Conservation (phyloP, 2,329 filamentous ascomycete species). For the Apiospora kogelbergensis region DNA sequence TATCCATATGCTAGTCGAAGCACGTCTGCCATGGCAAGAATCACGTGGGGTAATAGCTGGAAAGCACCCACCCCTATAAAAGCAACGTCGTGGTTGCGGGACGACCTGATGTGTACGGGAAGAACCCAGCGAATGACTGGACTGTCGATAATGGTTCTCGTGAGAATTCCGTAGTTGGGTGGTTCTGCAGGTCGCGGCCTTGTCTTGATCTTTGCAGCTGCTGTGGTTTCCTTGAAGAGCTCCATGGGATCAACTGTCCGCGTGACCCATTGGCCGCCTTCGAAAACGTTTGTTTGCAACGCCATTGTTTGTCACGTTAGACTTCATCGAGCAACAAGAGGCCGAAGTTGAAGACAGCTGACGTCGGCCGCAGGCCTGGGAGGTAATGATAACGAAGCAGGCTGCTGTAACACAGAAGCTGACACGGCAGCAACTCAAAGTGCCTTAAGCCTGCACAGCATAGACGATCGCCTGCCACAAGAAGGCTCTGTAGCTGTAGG, state of each 20-base stretch:
- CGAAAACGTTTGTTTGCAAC: conserved; percentile 54
- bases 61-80: conserved; percentile 69
- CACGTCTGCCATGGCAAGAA: background rate
- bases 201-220: conserved; percentile 35
- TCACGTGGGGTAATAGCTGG: background rate
- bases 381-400: conserved; percentile 4
- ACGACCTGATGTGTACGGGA: conserved; percentile 73
- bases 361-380: background rate
- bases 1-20: background rate
- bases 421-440: conserved; percentile 8
- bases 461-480: conserved; percentile 10
- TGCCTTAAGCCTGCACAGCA: background rate
- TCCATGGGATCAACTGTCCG: conserved; percentile 45
- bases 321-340: background rate
- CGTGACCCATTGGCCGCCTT: conserved; percentile 58
- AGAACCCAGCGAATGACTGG: conserved; percentile 75
- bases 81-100: conserved; percentile 74
- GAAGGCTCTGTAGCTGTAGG: background rate
- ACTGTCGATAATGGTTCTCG: conserved; percentile 74
- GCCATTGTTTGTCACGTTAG: conserved; percentile 36
- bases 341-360: background rate
- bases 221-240: conserved; percentile 25
- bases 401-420: conserved; percentile 16
- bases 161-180: conserved; percentile 70
- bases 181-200: conserved; percentile 34